A percentile compares a stretch with the other conserved stretches of the same genome.
Conservation (phyloP, 192 early-diverging fungal genomes). For the Coemansia sp. region DNA sequence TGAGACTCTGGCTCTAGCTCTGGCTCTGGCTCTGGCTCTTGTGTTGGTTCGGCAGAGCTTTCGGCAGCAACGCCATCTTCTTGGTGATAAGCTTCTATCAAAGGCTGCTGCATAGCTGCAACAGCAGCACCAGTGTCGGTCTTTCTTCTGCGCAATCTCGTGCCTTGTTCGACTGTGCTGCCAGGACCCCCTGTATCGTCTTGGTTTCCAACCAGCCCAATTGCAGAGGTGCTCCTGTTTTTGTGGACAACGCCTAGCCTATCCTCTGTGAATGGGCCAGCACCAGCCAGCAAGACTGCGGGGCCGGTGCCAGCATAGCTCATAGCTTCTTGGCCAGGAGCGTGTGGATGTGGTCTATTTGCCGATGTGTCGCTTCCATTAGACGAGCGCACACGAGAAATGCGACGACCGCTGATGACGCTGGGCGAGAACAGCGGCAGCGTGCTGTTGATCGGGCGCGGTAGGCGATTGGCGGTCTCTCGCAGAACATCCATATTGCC, state of each 20-base stretch:
- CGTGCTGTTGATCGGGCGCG: slow-evolving; percentile 52
- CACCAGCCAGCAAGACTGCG: not conserved
- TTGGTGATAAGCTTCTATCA: not conserved
- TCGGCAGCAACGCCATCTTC: not conserved
- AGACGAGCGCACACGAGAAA: slow-evolving; percentile 15
- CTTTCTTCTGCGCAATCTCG: not conserved
- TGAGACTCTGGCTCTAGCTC: not conserved
- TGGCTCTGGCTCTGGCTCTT: not conserved
- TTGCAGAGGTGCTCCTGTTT: slow-evolving; percentile 3
- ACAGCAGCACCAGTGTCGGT: slow-evolving; percentile 5
- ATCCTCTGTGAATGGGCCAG: not conserved
- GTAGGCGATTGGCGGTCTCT: slow-evolving; percentile 25
- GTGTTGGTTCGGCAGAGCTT: not conserved
- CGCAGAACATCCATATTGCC: slow-evolving; percentile 42
- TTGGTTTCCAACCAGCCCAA: not conserved
- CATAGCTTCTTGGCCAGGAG: not conserved
- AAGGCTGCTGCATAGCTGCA: not conserved
- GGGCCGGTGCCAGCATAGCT: slow-evolving; percentile 4
- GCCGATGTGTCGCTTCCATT: slow-evolving; percentile 24
- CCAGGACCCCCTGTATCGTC: not conserved
- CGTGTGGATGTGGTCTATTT: not conserved
- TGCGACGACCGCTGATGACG: slow-evolving; percentile 28
- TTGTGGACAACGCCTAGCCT: not conserved
- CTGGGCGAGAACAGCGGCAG: slow-evolving; percentile 51
- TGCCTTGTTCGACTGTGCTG: not conserved